phyloP scores from a whole-genome alignment of 2,329 filamentous ascomycete genomes.

The Cryphonectria parasitica region DNA sequence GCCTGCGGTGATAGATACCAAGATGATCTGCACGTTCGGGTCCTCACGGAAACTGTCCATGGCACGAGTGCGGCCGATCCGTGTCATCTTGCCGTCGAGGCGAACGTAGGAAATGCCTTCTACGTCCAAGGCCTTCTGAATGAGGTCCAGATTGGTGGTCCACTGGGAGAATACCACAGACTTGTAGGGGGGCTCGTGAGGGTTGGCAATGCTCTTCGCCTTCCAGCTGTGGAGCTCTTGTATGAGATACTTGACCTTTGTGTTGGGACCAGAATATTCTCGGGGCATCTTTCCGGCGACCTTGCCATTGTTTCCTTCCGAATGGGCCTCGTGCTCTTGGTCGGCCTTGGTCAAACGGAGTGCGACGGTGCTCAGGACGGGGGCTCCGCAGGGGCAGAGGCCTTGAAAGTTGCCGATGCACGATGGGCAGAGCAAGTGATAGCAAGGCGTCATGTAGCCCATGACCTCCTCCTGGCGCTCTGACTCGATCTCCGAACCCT shows the following conservation, averaged over 20 bases:
- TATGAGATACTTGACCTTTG: slow-evolving; percentile 84
- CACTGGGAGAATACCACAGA: slow-evolving; percentile 96
- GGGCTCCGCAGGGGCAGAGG: slow-evolving; percentile 56
- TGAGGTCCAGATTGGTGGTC: slow-evolving; percentile 92
- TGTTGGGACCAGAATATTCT: slow-evolving; percentile 83
- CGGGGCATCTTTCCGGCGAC: slow-evolving; percentile 61
- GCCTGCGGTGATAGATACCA: slow-evolving; percentile 91
- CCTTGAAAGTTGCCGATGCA: slow-evolving; percentile 69
- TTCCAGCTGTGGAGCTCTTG: slow-evolving; percentile 71
- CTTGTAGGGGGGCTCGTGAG: slow-evolving; percentile 77
- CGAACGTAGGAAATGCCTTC: slow-evolving; percentile 72
- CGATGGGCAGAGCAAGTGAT: slow-evolving; percentile 78
- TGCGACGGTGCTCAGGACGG: slow-evolving; percentile 48
- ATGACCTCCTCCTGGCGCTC: slow-evolving; percentile 68
- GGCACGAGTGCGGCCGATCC: slow-evolving; percentile 72
- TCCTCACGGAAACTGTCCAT: slow-evolving; percentile 80
- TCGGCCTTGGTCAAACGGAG: slow-evolving; percentile 67
- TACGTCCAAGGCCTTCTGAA: slow-evolving; percentile 76
- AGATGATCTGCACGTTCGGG: slow-evolving; percentile 72
- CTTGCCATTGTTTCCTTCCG: slow-evolving; percentile 61
- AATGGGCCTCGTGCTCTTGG: slow-evolving; percentile 57
- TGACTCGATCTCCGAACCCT: slow-evolving; percentile 59
- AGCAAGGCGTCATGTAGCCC: slow-evolving; percentile 84
- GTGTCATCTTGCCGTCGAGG: slow-evolving; percentile 89
- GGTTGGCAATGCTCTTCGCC: slow-evolving; percentile 62